phyloP scores from a whole-genome alignment of 2,329 filamentous ascomycete genomes.

The Pseudogymnoascus sp. region DNA sequence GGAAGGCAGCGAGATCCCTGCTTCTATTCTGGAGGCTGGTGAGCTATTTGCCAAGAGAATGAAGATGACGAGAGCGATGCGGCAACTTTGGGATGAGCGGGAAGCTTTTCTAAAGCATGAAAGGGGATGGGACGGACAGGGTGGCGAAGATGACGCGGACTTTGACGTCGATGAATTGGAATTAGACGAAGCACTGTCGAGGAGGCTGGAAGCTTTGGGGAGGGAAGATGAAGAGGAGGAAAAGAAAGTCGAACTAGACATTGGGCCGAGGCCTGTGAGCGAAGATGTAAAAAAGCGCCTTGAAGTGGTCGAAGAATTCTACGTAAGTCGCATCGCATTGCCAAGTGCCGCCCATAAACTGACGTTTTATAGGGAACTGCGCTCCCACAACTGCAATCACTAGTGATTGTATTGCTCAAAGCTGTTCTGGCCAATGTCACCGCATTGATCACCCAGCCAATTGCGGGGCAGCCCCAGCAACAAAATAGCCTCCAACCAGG shows the following conservation, averaged over 20 bases:
- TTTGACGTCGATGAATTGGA: slow-evolving; percentile 35
- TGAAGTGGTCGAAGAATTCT: slow-evolving; percentile 71
- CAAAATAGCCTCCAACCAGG: slow-evolving; percentile 18
- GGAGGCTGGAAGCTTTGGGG: slow-evolving; percentile 32
- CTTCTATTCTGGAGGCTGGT: slow-evolving; percentile 90
- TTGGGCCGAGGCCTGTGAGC: slow-evolving; percentile 46
- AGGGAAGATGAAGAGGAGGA: slow-evolving; percentile 19
- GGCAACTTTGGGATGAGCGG: slow-evolving; percentile 90
- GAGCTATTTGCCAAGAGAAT: slow-evolving; percentile 85
- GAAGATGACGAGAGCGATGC: slow-evolving; percentile 82
- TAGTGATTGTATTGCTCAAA: slow-evolving; percentile 88
- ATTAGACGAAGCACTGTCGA: slow-evolving; percentile 35
- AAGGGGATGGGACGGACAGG: slow-evolving; percentile 68
- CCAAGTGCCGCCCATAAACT: slow-evolving; percentile 19
- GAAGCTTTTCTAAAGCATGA: slow-evolving; percentile 89
- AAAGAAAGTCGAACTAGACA: slow-evolving; percentile 38
- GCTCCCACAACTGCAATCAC: slow-evolving; percentile 79
- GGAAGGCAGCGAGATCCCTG: slow-evolving; percentile 90
- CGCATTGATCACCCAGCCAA: slow-evolving; percentile 61
- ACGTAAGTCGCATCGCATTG: slow-evolving; percentile 52
- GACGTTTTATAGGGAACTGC: slow-evolving; percentile 52
- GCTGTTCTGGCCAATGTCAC: slow-evolving; percentile 82
- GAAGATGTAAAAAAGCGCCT: slow-evolving; percentile 57
- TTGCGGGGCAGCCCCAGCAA: slow-evolving; percentile 21
- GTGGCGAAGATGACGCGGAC: slow-evolving; percentile 34